Base-by-base conservation (phyloP, 352 stramenopile genomes). In the Labyrinthula sp. region DNA sequence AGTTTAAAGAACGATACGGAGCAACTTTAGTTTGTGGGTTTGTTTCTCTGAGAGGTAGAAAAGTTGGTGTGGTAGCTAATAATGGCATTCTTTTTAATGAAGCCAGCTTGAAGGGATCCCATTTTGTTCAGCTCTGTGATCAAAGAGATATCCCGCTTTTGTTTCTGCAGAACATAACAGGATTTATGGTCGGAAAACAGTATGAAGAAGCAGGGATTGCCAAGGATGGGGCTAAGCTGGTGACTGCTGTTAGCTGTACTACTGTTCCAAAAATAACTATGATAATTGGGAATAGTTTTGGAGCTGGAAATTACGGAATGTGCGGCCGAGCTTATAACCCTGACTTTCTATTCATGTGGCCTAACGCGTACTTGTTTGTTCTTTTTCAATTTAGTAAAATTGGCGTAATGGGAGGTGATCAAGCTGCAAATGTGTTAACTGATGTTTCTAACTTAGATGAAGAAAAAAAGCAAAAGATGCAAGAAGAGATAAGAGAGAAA, bases 121-220 rank as follows among this genome's bases (percentile, higher is more conserved):
- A 97, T 62, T 97, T 97, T 60, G 87, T 97, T 38, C 78, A 96
- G 54, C 54, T 96, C 18, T 97, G 88, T 69, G 79, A 71, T 56
- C 86, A 96, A 60, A 67, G 86, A 28, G 70, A 75, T 29, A 87
- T 95, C 33, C 85, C 88, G 1, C 69, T 97, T 40, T 54, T 97
- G 0, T 97, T 96, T 61, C 58, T 97, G n/a, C 85, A 95, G 64
- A 94, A 95, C 54, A 94, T 94, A 54, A 94, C 82, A 9, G 84
- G 83, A 10, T 95, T 95, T 47, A 94, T 95, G 82, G 82, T 95
- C 12, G 85, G 85, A 23, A 89, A 80, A 56, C 85, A 92, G 48
- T 85, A 88, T 37, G 88, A 95, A 60, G 74, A 91, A 36, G 79
- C 89, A 54, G 88, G 88, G 4, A 95, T 95, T 45, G 82, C 84